Percentiles rank a stretch among this genome's conserved stretches.
These are phyloP conservation scores for Chalciporus piperatus DNA, from an alignment of 768 basidiomycete genomes.

Conservation along the genomic window DNA sequence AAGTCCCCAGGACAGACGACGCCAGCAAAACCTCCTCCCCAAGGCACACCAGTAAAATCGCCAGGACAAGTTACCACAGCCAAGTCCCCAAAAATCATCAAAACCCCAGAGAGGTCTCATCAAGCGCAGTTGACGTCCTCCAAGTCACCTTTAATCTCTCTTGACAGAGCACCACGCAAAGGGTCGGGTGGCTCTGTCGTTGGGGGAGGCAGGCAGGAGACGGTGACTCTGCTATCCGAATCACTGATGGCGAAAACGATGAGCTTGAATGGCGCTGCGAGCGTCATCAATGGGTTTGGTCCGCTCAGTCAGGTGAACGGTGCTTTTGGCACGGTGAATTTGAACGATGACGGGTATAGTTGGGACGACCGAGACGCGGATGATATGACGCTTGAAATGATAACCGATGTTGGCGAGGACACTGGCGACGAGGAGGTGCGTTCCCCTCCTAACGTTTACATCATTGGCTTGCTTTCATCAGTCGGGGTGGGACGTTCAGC, in stretches of 20 bases:
- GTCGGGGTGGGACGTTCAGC: too few relatives aligned
- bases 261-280: constrained; percentile 13
- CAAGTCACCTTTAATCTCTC: constrained; percentile 14
- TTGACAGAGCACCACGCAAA: constrained; percentile 19
- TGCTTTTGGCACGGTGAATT: constrained; percentile 18
- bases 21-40: constrained; percentile 16
- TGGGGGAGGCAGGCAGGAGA: constrained; percentile 17
- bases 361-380: constrained; percentile 46
- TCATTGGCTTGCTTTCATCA: background rate
- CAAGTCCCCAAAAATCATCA: constrained; percentile 22
- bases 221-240: constrained; percentile 17
- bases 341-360: constrained; percentile 16
- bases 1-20: constrained; percentile 18
- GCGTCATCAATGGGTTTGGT: constrained; percentile 18
- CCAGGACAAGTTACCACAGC: constrained; percentile 18
- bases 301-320: constrained; percentile 24
- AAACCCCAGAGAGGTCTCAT: constrained; percentile 21
- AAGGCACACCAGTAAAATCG: constrained; percentile 21
- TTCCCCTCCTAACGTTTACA: background rate
- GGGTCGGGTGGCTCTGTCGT: constrained; percentile 16
- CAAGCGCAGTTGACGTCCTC: constrained; percentile 21
- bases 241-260: constrained; percentile 11
- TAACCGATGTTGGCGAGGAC: constrained; percentile 56
- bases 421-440: constrained; percentile 71
- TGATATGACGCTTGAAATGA: constrained; percentile 69